These are phyloP conservation scores for Xylariomycetidae sp. DNA, from an alignment of 2,329 filamentous ascomycete genomes.

Conservation along the genomic window DNA sequence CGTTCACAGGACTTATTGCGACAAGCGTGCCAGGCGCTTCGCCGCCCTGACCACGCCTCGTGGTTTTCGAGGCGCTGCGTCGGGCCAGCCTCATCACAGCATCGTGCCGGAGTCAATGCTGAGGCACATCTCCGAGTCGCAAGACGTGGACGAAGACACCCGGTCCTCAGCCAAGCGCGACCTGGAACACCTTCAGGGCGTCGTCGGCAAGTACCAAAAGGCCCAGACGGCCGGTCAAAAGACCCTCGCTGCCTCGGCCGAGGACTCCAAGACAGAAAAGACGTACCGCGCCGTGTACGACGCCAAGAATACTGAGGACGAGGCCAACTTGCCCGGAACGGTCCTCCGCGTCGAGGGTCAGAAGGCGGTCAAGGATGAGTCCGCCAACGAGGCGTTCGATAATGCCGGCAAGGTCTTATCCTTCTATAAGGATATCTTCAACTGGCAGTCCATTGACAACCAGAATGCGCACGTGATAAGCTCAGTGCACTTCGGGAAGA, in stretches of 20 bases:
- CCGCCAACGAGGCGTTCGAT: slow-evolving; percentile 45
- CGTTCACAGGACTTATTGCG: slow-evolving; percentile 26
- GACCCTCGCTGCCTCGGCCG: slow-evolving; percentile 6
- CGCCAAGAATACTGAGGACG: slow-evolving; percentile 32
- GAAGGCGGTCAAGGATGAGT: slow-evolving; percentile 32
- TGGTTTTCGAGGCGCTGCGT: slow-evolving; percentile 17
- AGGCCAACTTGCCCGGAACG: slow-evolving; percentile 36
- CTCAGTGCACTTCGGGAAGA: slow-evolving; percentile 47
- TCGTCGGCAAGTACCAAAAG: slow-evolving; percentile 28
- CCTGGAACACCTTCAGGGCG: slow-evolving; percentile 32
- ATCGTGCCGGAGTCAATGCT: slow-evolving; percentile 38
- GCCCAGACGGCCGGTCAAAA: slow-evolving; percentile 19
- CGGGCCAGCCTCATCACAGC: slow-evolving; percentile 13
- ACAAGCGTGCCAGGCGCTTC: slow-evolving; percentile 31
- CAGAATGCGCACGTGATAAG: slow-evolving; percentile 44
- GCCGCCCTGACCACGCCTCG: slow-evolving; percentile 29
- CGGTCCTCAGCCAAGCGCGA: slow-evolving; percentile 32
- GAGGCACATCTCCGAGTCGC: slow-evolving; percentile 31
- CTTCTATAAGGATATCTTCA: slow-evolving; percentile 49
- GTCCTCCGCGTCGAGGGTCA: slow-evolving; percentile 40
- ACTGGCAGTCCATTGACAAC: slow-evolving; percentile 49
- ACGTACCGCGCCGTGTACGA: slow-evolving; percentile 42
- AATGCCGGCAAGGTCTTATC: slow-evolving; percentile 44
- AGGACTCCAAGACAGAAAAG: slow-evolving; percentile 18
- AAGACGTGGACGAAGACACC: slow-evolving; percentile 34